These are phyloP conservation scores for Pisolithus albus DNA, from an alignment of 768 basidiomycete genomes.

Conservation along the genomic window DNA sequence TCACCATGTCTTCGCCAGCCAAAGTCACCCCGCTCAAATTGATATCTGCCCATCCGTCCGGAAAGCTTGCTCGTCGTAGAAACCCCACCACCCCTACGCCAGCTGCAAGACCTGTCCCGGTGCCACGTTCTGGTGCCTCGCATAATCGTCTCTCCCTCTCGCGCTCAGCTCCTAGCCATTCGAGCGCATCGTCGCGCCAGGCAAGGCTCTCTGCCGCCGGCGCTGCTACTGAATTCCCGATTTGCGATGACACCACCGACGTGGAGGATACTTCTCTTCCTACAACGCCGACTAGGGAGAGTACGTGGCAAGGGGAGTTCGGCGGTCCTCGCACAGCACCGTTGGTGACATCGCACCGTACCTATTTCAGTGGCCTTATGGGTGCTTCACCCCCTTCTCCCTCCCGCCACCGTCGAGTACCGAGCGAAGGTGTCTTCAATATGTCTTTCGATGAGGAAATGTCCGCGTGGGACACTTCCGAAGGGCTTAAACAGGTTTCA, in stretches of 20 bases:
- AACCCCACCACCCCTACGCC: constrained; percentile 38
- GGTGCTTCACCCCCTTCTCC: constrained; percentile 35
- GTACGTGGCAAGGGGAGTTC: constrained; percentile 27
- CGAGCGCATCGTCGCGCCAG: constrained; percentile 24
- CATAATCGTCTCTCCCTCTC: constrained; percentile 29
- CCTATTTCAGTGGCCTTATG: constrained; percentile 33
- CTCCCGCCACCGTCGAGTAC: constrained; percentile 48
- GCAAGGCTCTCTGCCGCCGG: constrained; percentile 29
- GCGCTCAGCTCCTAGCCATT: constrained; percentile 46
- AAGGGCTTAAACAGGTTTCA: constrained; percentile 31
- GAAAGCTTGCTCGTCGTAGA: constrained; percentile 55
- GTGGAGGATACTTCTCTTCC: constrained; percentile 37
- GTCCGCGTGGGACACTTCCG: constrained; percentile 35
- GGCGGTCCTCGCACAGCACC: constrained; percentile 50
- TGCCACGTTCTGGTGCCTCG: constrained; percentile 30
- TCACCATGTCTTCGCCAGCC: constrained; percentile 23
- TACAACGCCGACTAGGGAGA: constrained; percentile 48
- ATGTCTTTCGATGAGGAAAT: constrained; percentile 69
- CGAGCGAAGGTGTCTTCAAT: constrained; percentile 69
- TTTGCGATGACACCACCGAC: constrained; percentile 69
- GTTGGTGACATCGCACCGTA: constrained; percentile 29
- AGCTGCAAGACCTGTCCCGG: constrained; percentile 40
- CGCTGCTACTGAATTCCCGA: constrained; percentile 43
- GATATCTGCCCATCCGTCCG: constrained; percentile 43
- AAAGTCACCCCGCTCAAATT: constrained; percentile 14